phyloP scores from a whole-genome alignment of 2,329 filamentous ascomycete genomes.

The Elsinoe necatrix region DNA sequence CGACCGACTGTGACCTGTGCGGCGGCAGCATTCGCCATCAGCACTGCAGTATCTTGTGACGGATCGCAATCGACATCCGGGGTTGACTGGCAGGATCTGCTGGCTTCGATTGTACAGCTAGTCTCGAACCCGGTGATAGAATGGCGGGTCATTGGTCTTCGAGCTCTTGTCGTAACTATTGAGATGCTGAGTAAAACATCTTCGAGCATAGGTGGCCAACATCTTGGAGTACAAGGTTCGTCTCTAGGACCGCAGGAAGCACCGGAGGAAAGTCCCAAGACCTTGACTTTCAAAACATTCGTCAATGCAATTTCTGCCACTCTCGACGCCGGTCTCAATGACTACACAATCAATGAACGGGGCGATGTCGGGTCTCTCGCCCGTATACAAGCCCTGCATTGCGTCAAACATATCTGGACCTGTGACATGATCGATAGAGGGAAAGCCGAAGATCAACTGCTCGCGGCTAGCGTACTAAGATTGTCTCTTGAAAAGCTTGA shows the following conservation, averaged over 20 bases:
- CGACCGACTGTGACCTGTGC: background rate
- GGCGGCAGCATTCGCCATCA: background rate
- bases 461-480: slow-evolving; percentile 41
- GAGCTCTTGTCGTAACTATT: slow-evolving; percentile 30
- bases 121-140: slow-evolving; percentile 32
- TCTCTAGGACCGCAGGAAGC: background rate
- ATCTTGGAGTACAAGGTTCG: background rate
- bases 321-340: slow-evolving; percentile 51
- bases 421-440: slow-evolving; percentile 6
- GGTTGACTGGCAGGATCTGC: slow-evolving; percentile 19
- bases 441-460: slow-evolving; percentile 6
- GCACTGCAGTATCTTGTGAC: background rate
- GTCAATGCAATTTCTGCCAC: slow-evolving; percentile 22
- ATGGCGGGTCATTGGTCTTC: slow-evolving; percentile 36
- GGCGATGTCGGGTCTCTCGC: slow-evolving; percentile 88
- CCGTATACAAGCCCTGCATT: slow-evolving; percentile 66
- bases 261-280: background rate
- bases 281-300: background rate
- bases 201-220: background rate
- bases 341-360: slow-evolving; percentile 82
- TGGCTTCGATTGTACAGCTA: slow-evolving; percentile 29
- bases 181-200: background rate
- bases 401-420: slow-evolving; percentile 44
- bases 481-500: slow-evolving; percentile 85
- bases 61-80: slow-evolving; percentile 10